Base-by-base conservation (phyloP, 805 yeast genomes). In the Saturnispora silvae region DNA sequence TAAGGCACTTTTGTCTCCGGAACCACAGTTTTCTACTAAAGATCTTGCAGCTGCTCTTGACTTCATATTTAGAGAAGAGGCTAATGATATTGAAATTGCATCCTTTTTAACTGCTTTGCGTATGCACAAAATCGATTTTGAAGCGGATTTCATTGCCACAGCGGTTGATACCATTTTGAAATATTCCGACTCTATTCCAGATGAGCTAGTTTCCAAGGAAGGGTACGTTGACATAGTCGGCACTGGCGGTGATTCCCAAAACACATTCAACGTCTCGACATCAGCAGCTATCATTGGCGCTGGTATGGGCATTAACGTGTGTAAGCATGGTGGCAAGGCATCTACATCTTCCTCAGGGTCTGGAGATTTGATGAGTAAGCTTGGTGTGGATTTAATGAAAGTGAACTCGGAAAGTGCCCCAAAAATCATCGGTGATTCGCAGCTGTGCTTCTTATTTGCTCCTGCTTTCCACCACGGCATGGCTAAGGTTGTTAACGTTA, bases 231-330 rank as follows among this genome's bases (percentile, higher is more conserved):
- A 92, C 56, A 83, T 92, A 22, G 99, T 92, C 5, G 99, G 99
- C 2, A 92, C 99, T 0, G 99, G 99, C 20, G 99, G 99, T 13
- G 99, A 92, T 54, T 96, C 96, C 2, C 95, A 92, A 53, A 81
- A 92, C 54, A 92, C 99, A 0, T 92, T 92, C 63, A 92, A 92
- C 49, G 98, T 92, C 2, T 81, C 94, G 13, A 92, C 98, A 0
- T 83, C 96, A 3, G 68, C 96, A 1, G 96, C 96, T 1, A 85
- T 92, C 33, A 86, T 92, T 2, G 92, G 86, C 0, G 84, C 97
- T 0, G 99, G 98, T 6, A 80, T 85, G 66, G 73, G 72, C 1
- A 57, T 89, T 29, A 70, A 72, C 17, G 79, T 92, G 14, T 83
- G 95, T 53, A 92, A 92, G 44, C 99, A 92, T 57, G 99, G 99